Conservation (phyloP, 148 eudicot genomes). For the Fallopia convolvulus region DNA sequence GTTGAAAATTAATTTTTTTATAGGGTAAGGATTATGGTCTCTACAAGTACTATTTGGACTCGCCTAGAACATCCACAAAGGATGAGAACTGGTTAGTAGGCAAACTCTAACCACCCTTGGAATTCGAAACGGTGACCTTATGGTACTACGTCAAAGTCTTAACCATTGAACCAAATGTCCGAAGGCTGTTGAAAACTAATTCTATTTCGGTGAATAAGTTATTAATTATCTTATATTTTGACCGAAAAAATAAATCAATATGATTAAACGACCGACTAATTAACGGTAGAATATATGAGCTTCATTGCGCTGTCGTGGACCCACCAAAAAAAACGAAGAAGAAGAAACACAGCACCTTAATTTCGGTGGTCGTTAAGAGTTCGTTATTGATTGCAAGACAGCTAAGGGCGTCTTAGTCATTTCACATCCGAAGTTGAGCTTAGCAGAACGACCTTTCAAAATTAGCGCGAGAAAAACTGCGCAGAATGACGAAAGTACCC, state of each 20-base stretch:
- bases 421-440: background rate
- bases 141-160: no score
- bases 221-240: background rate
- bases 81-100: no score
- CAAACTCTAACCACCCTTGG: no score
- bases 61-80: no score
- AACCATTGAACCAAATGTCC: no score
- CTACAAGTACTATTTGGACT: no score
- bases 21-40: no score
- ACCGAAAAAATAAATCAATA: no score
- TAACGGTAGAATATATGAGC: background rate
- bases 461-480: background rate
- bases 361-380: background rate
- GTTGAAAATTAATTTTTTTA: background rate
- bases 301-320: background rate
- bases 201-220: background rate
- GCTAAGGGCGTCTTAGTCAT: background rate
- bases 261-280: background rate
- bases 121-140: no score
- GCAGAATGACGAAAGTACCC: background rate
- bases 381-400: background rate
- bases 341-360: background rate
- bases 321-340: background rate
- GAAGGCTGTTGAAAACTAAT: background rate
- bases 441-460: background rate